Evolutionary conservation across 305 asterid species (phyloP), one percentile per base, ranked within the genome.

Genomic region (Fraxinus nigra): DNA sequence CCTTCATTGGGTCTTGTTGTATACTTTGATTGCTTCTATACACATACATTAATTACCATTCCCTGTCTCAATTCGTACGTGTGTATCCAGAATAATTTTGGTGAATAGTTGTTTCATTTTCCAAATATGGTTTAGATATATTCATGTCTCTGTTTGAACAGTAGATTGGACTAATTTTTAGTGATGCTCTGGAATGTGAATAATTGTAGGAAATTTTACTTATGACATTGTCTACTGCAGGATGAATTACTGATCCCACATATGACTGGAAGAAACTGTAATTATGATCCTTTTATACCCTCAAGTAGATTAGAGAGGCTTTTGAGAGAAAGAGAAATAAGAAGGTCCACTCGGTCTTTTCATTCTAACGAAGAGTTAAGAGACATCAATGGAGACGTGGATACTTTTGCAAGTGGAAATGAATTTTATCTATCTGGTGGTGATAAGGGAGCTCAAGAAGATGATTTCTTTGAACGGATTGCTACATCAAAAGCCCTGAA

Each of bases 221-320:
- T 78, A 33, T 77, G 75, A 54, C 59, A 70, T 28, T 74, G 74
- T 83, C 78, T 78, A 54, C 46, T 80, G 80, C 88, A 87, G 91
- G 89, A 87, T 75, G 88, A 88, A 54, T 79, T 76, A 38, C 88
- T 67, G 79, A 78, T 26, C 59, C 72, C 77, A 26, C 83, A 83
- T 76, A 84, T 86, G 80, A 87, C 84, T 43, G 91, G 91, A 40
- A 86, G 79, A 80, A 82, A 81, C 16, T 75, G 85, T 75, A 83
- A 85, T 56, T 54, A 86, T 33, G 81, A 77, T 82, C 46, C 89
- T 24, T 54, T 87, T 82, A 84, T 90, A 61, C 96, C 93, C 54
- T 80, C 88, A 14, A 92, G 92, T 80, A 87, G 98, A 85, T 22
- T 93, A 82, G 95, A 89, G 82, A 91, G 98, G 85, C 94, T 93